Conservation (phyloP, 345 rosid genomes). For the Isatis tinctoria region DNA sequence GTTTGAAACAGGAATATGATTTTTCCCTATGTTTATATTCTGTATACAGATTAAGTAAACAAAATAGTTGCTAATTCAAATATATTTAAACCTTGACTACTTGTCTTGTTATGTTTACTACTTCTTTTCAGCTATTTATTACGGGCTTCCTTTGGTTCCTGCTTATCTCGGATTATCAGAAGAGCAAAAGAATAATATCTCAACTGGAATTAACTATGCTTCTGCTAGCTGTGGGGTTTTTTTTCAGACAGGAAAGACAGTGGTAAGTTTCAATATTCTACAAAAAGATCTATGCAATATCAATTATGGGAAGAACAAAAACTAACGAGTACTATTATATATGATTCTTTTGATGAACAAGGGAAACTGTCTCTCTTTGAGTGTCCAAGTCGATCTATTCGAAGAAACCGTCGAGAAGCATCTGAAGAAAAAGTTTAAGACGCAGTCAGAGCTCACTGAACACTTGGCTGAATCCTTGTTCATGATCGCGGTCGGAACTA, state of each 20-base stretch:
- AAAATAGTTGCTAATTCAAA: no score
- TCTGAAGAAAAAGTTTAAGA: not conserved
- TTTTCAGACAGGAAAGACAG: not conserved
- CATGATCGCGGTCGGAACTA: conserved; percentile 16
- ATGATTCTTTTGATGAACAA: not conserved
- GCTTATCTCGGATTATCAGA: no score
- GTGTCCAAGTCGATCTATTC: conserved; percentile 20
- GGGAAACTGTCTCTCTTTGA: conserved; percentile 21
- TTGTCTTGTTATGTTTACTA: no score
- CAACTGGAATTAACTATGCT: conserved; percentile 28
- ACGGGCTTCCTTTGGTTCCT: no score
- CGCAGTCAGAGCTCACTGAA: not conserved
- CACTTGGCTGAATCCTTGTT: conserved; percentile 22
- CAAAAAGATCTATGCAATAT: not conserved
- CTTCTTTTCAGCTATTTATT: no score
- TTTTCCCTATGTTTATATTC: no score
- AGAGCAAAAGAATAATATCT: not conserved
- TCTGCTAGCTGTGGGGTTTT: conserved; percentile 29
- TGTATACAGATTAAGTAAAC: no score
- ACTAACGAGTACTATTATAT: not conserved
- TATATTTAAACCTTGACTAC: no score
- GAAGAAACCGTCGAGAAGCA: not conserved
- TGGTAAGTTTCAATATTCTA: not conserved
- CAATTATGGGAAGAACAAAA: not conserved
- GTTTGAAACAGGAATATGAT: no score